Conservation (phyloP, 1,284 basidiomycete genomes). For the Tylopilus sp. region DNA sequence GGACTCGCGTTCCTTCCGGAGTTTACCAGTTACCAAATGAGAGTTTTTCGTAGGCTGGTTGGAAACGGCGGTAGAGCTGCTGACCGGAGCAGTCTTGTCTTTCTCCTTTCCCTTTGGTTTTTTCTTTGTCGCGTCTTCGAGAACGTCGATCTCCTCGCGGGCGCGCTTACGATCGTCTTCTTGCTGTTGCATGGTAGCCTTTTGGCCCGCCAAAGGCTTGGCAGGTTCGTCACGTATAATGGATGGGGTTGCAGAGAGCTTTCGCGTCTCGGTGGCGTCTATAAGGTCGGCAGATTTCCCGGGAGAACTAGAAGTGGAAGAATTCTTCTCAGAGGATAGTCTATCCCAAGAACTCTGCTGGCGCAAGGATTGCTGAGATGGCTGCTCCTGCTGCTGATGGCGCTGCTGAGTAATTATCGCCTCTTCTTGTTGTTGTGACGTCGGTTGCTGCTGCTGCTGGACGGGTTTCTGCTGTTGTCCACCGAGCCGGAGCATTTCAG, state of each 20-base stretch:
- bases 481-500: slow-evolving; percentile 21
- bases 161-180: slow-evolving; percentile 60
- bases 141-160: slow-evolving; percentile 58
- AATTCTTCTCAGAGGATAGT: slow-evolving; percentile 22
- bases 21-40: slow-evolving; percentile 45
- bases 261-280: slow-evolving; percentile 63
- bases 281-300: slow-evolving; percentile 49
- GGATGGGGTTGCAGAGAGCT: slow-evolving; percentile 74
- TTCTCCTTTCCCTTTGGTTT: slow-evolving; percentile 40
- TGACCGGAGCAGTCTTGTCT: slow-evolving; percentile 36
- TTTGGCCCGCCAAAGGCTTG: slow-evolving; percentile 34
- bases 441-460: slow-evolving; percentile 38
- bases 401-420: slow-evolving; percentile 32
- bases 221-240: slow-evolving; percentile 60
- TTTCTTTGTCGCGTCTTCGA: slow-evolving; percentile 59
- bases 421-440: slow-evolving; percentile 29
- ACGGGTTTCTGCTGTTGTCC: slow-evolving; percentile 14
- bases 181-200: slow-evolving; percentile 48
- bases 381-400: slow-evolving; percentile 31
- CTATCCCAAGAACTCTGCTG: slow-evolving; percentile 29
- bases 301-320: slow-evolving; percentile 24
- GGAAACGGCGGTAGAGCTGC: slow-evolving; percentile 39
- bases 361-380: slow-evolving; percentile 33
- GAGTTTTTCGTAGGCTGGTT: slow-evolving; percentile 29
- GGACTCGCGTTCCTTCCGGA: slow-evolving; percentile 61